A percentile compares a stretch with the other conserved stretches of the same genome.
Evolutionary conservation across 495 filamentous ascomycete species (phyloP).

Genomic region (Xylaria venustula): DNA sequence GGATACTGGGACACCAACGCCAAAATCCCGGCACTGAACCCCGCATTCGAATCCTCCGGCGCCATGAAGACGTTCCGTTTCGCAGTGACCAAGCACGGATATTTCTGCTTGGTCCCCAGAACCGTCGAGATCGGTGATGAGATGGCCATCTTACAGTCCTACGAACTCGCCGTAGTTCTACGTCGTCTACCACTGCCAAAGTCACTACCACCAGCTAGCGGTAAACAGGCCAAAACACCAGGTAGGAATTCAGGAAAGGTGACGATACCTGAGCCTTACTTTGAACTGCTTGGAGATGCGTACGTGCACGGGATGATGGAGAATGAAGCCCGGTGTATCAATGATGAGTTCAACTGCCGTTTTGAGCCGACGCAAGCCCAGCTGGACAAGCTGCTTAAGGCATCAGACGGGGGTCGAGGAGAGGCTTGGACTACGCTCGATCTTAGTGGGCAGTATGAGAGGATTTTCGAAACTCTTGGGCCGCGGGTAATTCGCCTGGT

Average conservation of each 20-base stretch:
- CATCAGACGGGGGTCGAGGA: conserved; percentile 14
- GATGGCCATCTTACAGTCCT: conserved; percentile 16
- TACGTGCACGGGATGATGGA: conserved; percentile 31
- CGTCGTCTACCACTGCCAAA: conserved; percentile 12
- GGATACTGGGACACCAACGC: conserved; percentile 2
- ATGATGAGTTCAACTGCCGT: conserved; percentile 15
- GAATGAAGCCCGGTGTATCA: conserved; percentile 25
- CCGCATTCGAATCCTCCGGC: conserved; percentile 14
- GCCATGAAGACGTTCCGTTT: conserved; percentile 13
- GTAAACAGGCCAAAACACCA: background rate
- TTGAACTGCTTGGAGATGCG: conserved; percentile 21
- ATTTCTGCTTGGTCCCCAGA: conserved; percentile 22
- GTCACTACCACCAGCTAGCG: background rate
- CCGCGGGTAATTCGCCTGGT: conserved; percentile 1
- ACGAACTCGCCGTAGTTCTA: conserved; percentile 12
- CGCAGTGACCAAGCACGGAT: conserved; percentile 21
- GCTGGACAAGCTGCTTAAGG: conserved; percentile 2
- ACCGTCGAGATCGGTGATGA: conserved; percentile 16
- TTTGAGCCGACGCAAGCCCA: conserved; percentile 15
- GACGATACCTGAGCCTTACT: conserved; percentile 3
- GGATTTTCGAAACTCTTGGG: conserved; percentile 16
- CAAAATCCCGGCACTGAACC: conserved; percentile 6
- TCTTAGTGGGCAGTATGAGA: conserved; percentile 13
- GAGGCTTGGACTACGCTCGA: conserved; percentile 16
- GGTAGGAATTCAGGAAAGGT: background rate